Evolutionary conservation across 2,329 filamentous ascomycete species (phyloP).

Genomic region (Colletotrichum cereale): DNA sequence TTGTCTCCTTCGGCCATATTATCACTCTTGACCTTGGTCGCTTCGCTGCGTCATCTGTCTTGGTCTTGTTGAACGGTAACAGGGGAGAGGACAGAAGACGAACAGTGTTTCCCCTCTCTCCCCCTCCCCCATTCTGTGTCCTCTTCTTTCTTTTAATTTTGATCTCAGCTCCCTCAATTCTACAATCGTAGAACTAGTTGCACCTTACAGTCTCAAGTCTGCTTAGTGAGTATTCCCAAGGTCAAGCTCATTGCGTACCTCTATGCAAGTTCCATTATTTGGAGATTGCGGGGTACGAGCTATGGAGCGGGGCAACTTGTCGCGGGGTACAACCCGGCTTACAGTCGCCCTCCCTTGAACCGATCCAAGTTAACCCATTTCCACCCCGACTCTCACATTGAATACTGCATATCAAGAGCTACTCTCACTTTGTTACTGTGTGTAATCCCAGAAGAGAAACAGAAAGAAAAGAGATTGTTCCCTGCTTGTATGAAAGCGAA

Average conservation of each 20-base stretch:
- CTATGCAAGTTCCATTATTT: background rate
- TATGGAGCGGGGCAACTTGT: slow-evolving; percentile 27
- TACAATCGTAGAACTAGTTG: background rate
- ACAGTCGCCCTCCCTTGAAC: background rate
- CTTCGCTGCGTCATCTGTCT: background rate
- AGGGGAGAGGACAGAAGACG: background rate
- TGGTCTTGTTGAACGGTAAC: background rate
- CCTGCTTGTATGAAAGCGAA: no score
- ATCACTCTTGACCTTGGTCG: background rate
- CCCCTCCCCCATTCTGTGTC: background rate
- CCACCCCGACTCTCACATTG: background rate
- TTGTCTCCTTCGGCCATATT: background rate
- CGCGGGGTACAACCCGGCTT: slow-evolving; percentile 26
- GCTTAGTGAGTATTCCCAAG: background rate
- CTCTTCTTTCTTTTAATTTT: background rate
- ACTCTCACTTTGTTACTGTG: background rate
- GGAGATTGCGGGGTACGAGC: slow-evolving; percentile 38
- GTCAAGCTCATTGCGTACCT: background rate
- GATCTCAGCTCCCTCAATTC: background rate
- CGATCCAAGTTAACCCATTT: background rate
- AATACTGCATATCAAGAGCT: background rate
- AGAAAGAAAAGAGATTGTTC: background rate
- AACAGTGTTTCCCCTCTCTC: background rate
- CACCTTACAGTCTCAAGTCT: background rate
- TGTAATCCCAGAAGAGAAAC: background rate